Evolutionary conservation across 1,284 basidiomycete genomes (phyloP).

Genomic region (Kalmanozyma brasiliensis): DNA sequence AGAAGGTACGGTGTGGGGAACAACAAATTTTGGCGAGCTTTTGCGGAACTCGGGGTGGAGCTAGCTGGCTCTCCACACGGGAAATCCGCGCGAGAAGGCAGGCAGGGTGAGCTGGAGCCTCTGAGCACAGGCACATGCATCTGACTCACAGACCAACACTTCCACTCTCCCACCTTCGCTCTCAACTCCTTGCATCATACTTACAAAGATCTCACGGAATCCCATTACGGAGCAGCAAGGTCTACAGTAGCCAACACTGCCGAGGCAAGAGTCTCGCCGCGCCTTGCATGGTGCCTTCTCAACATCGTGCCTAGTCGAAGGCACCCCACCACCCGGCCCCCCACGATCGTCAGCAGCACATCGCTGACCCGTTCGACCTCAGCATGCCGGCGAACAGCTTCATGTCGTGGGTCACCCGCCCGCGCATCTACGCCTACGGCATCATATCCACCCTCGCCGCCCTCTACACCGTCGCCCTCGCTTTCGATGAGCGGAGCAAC

Average conservation of each 20-base stretch:
- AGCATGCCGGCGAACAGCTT: constrained; percentile 27
- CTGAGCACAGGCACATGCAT: not conserved
- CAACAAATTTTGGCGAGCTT: constrained; percentile 7
- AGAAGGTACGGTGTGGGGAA: not conserved
- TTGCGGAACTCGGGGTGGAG: constrained; percentile 34
- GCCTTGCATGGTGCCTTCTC: constrained; percentile 13
- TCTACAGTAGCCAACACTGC: no score
- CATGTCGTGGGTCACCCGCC: constrained; percentile 38
- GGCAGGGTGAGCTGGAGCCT: constrained; percentile 32
- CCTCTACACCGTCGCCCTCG: constrained; percentile 71
- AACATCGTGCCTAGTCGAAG: constrained; percentile 11
- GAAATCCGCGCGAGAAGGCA: constrained; percentile 32
- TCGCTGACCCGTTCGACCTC: not conserved
- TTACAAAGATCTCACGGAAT: no score
- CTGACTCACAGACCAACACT: not conserved
- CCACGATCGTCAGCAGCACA: not conserved
- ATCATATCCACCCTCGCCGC: constrained; percentile 47
- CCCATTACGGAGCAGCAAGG: no score
- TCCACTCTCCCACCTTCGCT: not conserved
- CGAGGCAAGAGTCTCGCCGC: no score
- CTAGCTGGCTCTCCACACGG: constrained; percentile 17
- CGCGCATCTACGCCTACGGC: constrained; percentile 54
- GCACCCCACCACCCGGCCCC: constrained; percentile 1
- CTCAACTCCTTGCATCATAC: no score
- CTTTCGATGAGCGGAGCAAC: constrained; percentile 84